Evolutionary conservation across 2,329 filamentous ascomycete species (phyloP).

Genomic region (Penicillium sp.): DNA sequence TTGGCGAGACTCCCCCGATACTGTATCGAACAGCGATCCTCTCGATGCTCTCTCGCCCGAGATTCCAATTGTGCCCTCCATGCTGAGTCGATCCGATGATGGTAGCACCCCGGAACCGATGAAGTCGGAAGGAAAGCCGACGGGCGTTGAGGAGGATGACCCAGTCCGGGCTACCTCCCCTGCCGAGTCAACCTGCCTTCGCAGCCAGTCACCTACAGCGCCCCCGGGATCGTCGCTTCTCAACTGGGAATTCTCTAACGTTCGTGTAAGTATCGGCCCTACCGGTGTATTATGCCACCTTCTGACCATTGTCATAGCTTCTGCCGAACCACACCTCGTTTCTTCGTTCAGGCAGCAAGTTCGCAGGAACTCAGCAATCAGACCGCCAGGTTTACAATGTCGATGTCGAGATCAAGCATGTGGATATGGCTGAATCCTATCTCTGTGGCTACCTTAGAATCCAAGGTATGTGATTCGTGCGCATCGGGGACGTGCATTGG

Average conservation of each 20-base stretch:
- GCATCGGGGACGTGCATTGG: background rate
- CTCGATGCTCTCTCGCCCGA: slow-evolving; percentile 30
- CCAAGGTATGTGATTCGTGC: slow-evolving; percentile 63
- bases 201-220: slow-evolving; percentile 31
- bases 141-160: slow-evolving; percentile 34
- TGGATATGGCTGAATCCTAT: slow-evolving; percentile 91
- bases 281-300: slow-evolving; percentile 3
- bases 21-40: slow-evolving; percentile 24
- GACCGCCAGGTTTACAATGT: slow-evolving; percentile 93
- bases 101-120: slow-evolving; percentile 26
- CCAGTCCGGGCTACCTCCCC: slow-evolving; percentile 36
- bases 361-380: slow-evolving; percentile 87
- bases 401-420: slow-evolving; percentile 94
- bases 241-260: slow-evolving; percentile 56
- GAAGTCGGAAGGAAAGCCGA: slow-evolving; percentile 31
- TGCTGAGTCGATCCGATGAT: slow-evolving; percentile 31
- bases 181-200: slow-evolving; percentile 34
- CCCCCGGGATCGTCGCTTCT: slow-evolving; percentile 47
- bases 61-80: slow-evolving; percentile 26
- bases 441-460: slow-evolving; percentile 94
- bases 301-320: slow-evolving; percentile 52
- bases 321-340: slow-evolving; percentile 79
- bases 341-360: slow-evolving; percentile 82
- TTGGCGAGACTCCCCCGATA: slow-evolving; percentile 36
- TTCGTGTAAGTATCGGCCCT: slow-evolving; percentile 50